Conservation (phyloP, 2,329 filamentous ascomycete genomes). For the Colletotrichum lentis region DNA sequence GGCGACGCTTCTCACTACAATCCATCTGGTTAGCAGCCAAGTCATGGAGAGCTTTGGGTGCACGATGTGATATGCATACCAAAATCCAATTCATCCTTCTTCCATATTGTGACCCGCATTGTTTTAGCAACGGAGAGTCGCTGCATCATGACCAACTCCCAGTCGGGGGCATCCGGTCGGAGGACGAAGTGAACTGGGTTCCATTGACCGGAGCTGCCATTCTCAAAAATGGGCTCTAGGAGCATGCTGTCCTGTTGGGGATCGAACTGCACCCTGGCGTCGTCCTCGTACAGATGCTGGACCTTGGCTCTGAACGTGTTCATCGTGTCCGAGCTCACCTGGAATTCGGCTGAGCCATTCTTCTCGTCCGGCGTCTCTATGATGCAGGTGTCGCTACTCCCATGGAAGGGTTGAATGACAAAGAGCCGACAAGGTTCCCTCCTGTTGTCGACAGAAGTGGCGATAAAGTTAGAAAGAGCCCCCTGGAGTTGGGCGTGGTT, state of each 20-base stretch:
- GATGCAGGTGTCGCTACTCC: not conserved
- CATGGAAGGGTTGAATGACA: constrained; percentile 33
- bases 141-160: constrained; percentile 42
- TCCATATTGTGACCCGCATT: constrained; percentile 37
- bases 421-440: constrained; percentile 30
- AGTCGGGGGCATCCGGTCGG: constrained; percentile 40
- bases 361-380: not conserved
- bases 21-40: not conserved
- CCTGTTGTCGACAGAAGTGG: not conserved
- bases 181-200: constrained; percentile 35
- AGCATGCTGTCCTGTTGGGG: constrained; percentile 17
- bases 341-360: constrained; percentile 9
- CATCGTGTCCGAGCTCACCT: not conserved
- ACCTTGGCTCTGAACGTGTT: constrained; percentile 22
- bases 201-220: not conserved
- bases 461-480: constrained; percentile 29
- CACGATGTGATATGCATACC: constrained; percentile 3
- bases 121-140: constrained; percentile 41
- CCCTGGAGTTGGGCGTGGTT: constrained; percentile 5
- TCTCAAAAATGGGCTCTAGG: not conserved
- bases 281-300: constrained; percentile 3
- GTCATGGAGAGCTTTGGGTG: not conserved
- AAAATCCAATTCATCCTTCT: constrained; percentile 28
- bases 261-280: constrained; percentile 6
- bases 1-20: constrained; percentile 12